These are phyloP conservation scores for Didymella exigua DNA, from an alignment of 2,329 filamentous ascomycete species.

Conservation along the genomic window DNA sequence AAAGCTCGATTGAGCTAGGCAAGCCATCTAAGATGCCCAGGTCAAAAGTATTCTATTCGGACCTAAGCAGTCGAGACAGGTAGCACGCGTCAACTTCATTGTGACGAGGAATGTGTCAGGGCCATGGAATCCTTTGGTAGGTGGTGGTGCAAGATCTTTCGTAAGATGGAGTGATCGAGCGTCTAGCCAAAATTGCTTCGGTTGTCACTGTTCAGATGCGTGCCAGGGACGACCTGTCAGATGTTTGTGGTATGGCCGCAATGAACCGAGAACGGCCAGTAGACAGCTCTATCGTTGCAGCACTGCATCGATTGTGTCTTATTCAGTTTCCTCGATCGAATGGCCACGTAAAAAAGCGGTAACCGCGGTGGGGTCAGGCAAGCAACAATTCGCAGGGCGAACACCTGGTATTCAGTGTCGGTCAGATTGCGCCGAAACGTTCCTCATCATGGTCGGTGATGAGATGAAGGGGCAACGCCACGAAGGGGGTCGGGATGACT, in stretches of 20 bases:
- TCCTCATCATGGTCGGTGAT: neutral
- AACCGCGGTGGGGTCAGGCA: neutral
- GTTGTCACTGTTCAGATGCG: no score
- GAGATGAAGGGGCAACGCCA: conserved; percentile 8
- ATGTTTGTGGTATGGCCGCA: neutral
- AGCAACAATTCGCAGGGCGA: neutral
- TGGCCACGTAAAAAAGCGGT: neutral
- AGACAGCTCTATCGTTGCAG: neutral
- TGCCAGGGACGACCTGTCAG: neutral
- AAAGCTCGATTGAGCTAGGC: no score
- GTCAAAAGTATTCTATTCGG: no score
- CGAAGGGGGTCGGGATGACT: conserved; percentile 6
- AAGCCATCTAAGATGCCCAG: no score
- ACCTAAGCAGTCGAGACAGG: no score
- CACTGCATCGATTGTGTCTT: neutral
- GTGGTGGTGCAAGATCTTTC: no score
- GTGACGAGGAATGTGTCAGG: no score
- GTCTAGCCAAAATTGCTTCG: neutral
- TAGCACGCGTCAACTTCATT: no score
- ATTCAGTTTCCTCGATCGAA: neutral
- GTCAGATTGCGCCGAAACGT: neutral
- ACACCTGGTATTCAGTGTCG: neutral
- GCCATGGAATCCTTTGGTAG: no score
- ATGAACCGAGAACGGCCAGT: neutral
- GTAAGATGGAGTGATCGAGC: neutral